Evolutionary conservation across 148 eudicot genomes (phyloP).

Genomic region (Tetragonia tetragonoides): DNA sequence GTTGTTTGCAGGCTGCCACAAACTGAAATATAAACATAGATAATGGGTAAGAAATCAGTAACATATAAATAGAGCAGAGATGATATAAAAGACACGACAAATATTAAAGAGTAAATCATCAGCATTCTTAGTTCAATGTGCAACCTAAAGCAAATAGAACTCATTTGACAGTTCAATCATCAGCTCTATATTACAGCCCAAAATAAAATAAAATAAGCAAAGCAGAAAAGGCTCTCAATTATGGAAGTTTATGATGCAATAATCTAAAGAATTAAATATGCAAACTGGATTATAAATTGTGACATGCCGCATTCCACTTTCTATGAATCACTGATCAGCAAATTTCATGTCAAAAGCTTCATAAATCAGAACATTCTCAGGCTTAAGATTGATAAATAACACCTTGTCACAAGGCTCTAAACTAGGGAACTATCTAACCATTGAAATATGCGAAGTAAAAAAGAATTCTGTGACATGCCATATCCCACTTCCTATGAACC

Average conservation of each 20-base stretch:
- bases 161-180: not conserved
- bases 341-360: not conserved
- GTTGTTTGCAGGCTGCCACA: conserved; percentile 77
- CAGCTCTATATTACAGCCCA: not conserved
- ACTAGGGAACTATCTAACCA: not conserved
- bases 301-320: no score
- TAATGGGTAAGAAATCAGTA: not conserved
- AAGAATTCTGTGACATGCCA: not conserved
- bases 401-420: not conserved
- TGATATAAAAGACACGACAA: not conserved
- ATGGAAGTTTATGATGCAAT: no score
- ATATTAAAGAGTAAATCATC: not conserved
- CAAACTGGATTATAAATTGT: no score
- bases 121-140: not conserved
- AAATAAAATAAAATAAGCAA: no score
- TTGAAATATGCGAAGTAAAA: not conserved
- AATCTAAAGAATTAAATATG: no score
- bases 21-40: conserved; percentile 43
- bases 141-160: not conserved
- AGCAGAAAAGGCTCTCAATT: no score
- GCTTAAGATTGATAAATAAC: not conserved
- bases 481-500: not conserved
- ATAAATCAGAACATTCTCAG: not conserved
- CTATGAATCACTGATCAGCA: no score
- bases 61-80: not conserved